Conservation (phyloP, 2,329 filamentous ascomycete species). For the Cladophialophora immunda region DNA sequence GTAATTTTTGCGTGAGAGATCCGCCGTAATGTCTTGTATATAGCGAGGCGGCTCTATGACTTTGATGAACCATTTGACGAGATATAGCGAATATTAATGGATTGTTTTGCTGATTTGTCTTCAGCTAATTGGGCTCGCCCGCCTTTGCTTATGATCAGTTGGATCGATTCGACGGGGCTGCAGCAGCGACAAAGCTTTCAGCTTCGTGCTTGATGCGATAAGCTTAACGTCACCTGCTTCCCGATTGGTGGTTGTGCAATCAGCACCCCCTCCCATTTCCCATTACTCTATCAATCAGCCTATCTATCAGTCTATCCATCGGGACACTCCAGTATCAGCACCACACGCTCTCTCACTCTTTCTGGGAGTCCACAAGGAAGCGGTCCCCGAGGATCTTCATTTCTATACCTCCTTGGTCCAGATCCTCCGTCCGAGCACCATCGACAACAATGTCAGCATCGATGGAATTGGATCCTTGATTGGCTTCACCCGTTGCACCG, state of each 20-base stretch:
- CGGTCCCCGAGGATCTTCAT: not conserved
- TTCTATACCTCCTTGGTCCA: not conserved
- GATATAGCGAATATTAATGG: not conserved
- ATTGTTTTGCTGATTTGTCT: not conserved
- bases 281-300: not conserved
- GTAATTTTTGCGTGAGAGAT: not conserved
- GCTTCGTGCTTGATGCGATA: constrained; percentile 27
- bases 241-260: constrained; percentile 15
- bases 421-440: not conserved
- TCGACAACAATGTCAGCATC: not conserved
- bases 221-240: constrained; percentile 27
- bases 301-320: not conserved
- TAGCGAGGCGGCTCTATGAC: constrained; percentile 1
- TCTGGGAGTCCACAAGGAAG: not conserved
- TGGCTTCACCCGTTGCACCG: not conserved
- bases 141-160: not conserved
- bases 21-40: not conserved
- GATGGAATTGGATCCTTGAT: not conserved
- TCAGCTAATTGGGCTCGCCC: not conserved
- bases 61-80: constrained; percentile 4
- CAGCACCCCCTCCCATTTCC: not conserved
- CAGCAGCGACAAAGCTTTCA: constrained; percentile 11
- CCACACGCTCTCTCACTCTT: not conserved
- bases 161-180: too few relatives aligned
- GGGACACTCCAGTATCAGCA: not conserved